Evolutionary conservation across 768 basidiomycete genomes (phyloP).

Genomic region (Amanita subjunquillea): DNA sequence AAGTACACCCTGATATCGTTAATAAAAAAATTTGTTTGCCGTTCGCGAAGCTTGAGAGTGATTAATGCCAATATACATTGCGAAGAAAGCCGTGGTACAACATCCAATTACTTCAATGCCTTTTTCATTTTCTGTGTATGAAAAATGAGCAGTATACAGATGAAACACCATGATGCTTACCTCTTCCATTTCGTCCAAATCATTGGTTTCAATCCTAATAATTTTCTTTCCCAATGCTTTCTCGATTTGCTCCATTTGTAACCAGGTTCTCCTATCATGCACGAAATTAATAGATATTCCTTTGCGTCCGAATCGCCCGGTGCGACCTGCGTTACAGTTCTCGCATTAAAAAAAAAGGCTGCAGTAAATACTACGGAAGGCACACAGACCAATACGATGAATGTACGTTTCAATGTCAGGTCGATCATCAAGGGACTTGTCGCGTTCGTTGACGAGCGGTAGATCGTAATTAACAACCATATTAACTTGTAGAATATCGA

Average conservation of each 20-base stretch:
- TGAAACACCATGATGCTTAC: constrained; percentile 30
- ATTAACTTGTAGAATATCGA: constrained; percentile 98
- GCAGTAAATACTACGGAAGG: background rate
- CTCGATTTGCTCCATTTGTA: constrained; percentile 87
- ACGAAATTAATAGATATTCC: constrained; percentile 98
- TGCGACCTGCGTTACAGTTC: constrained; percentile 55
- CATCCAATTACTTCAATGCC: constrained; percentile 39
- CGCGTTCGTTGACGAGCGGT: constrained; percentile 73
- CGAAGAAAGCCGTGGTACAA: background rate
- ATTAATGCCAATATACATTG: background rate
- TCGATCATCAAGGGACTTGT: constrained; percentile 35
- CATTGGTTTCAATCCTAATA: constrained; percentile 76
- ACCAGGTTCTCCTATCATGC: constrained; percentile 79
- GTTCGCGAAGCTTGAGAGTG: background rate
- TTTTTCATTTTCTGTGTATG: constrained; percentile 67
- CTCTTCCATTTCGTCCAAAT: constrained; percentile 92
- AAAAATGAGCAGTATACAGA: background rate
- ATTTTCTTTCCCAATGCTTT: constrained; percentile 69
- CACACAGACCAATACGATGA: constrained; percentile 80
- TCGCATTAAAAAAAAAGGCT: background rate
- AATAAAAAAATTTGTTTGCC: background rate
- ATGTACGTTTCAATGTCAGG: constrained; percentile 97
- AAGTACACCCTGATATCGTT: background rate
- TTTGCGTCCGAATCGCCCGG: constrained; percentile 94
- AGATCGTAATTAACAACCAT: constrained; percentile 99